These are phyloP conservation scores for Podaxis mareebaensis DNA, from an alignment of 768 basidiomycete genomes.

Conservation along the genomic window DNA sequence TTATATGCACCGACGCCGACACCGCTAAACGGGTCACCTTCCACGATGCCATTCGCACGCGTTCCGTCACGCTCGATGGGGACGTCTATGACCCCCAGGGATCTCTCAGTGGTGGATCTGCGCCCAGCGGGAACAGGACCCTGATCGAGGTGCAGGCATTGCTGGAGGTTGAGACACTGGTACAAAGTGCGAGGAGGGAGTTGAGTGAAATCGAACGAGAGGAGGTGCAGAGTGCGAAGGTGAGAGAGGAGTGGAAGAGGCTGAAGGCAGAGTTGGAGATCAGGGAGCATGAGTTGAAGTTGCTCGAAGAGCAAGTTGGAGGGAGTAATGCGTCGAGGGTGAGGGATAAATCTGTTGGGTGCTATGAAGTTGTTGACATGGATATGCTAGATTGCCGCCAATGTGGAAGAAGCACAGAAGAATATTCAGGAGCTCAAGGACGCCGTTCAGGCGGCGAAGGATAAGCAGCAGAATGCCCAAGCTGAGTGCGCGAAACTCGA, in stretches of 20 bases:
- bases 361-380: not conserved
- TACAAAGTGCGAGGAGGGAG: constrained; percentile 47
- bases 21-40: constrained; percentile 91
- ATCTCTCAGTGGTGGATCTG: constrained; percentile 88
- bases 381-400: constrained; percentile 63
- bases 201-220: constrained; percentile 56
- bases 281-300: constrained; percentile 81
- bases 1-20: constrained; percentile 88
- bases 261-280: constrained; percentile 76
- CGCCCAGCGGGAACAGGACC: constrained; percentile 72
- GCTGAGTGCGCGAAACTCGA: constrained; percentile 86
- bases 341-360: constrained; percentile 23
- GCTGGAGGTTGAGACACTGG: constrained; percentile 60
- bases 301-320: constrained; percentile 82
- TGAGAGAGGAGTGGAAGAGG: constrained; percentile 61
- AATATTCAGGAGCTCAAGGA: constrained; percentile 57
- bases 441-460: constrained; percentile 63
- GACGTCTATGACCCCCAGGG: constrained; percentile 97
- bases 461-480: constrained; percentile 75
- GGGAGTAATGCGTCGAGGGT: constrained; percentile 91
- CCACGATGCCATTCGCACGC: constrained; percentile 60
- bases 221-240: constrained; percentile 50
- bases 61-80: constrained; percentile 90
- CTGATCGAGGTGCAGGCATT: constrained; percentile 86
- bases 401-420: constrained; percentile 73